Evolutionary conservation across 495 filamentous ascomycete species (phyloP), one percentile per base, ranked within the genome.

Genomic region (Parathielavia appendiculata): DNA sequence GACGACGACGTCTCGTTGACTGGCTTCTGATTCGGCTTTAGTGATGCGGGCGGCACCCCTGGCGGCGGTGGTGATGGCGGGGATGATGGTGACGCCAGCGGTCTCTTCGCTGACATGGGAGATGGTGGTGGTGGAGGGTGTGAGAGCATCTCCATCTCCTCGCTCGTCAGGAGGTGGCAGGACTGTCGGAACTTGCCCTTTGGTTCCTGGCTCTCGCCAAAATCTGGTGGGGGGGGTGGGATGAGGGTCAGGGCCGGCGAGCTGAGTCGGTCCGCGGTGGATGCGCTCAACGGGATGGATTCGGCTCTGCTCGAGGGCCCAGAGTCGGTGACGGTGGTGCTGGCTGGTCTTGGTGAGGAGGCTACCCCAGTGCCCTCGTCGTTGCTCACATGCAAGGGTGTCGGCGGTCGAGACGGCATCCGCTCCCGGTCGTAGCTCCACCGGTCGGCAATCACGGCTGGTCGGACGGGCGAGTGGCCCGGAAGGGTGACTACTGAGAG

Each of bases 371-470:
- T 0, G 32, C n/a, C 13, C 17, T 35, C 8, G 8, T 46, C 39
- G 34, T 34, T 10, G 49, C 50, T 16, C 57, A 10, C 3, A 43
- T 51, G 7, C 1, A 26, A 13, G 22, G 16, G 14, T 2, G 54
- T 14, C 11, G 38, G 30, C 5, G 45, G 46, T 11, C 50, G 35
- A 4, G 43, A 59, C 38, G 50, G 57, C 57, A 59, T 59, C 41
- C 57, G 49, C 43, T 53, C 39, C 50, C 50, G 49, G 43, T 59
- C 49, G 50, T 59, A 59, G 57, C 50, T 59, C 50, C 57, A 59
- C 39, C 57, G 50, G 43, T 54, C 50, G 40, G 46, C 3, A 12
- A 59, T n/a, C 20, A 20, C 22, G 7, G 48, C 48, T 20, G 57
- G 57, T 5, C 57, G 17, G 30, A 7, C 34, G 48, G 20, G 22